Percentiles rank a stretch among this genome's conserved stretches.
Evolutionary conservation across 306 rosid genomes (phyloP).

Genomic region (Hippophae tibetana): DNA sequence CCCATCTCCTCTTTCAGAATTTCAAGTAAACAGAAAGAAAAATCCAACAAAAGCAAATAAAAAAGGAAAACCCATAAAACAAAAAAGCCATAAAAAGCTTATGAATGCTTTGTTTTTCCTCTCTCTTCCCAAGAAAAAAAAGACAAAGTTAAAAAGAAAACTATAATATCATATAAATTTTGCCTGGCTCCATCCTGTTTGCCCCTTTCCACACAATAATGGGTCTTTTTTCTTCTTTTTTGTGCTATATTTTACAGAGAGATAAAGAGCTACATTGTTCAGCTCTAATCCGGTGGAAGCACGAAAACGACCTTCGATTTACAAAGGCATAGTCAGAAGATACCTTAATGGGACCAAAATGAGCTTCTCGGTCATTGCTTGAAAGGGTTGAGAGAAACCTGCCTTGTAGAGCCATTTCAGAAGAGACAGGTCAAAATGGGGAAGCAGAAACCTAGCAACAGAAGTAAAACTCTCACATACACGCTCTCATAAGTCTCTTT

Average conservation of each 20-base stretch:
- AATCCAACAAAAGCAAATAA: background rate
- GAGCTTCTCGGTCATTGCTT: conserved; percentile 30
- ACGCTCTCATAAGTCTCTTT: too few species aligned
- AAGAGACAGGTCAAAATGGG: background rate
- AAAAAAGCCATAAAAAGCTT: too few species aligned
- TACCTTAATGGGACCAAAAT: conserved; percentile 41
- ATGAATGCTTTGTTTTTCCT: background rate
- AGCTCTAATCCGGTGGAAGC: conserved; percentile 34
- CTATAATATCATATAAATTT: conserved; percentile 2
- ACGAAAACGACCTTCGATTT: conserved; percentile 49
- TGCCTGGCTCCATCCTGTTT: conserved; percentile 58
- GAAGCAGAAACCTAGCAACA: too few species aligned
- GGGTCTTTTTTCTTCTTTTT: conserved; percentile 18
- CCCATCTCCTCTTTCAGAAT: background rate
- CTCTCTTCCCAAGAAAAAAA: background rate
- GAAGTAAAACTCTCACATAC: too few species aligned
- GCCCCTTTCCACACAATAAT: conserved; percentile 50
- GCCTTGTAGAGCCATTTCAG: conserved; percentile 39
- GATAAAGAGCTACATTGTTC: conserved; percentile 53
- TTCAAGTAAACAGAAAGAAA: background rate
- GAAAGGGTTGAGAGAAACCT: conserved; percentile 7
- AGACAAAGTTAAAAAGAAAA: background rate
- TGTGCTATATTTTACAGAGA: conserved; percentile 17
- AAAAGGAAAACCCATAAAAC: too few species aligned
- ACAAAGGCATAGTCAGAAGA: conserved; percentile 30